phyloP scores from a whole-genome alignment of 805 yeast genomes.

The Zygosaccharomyces bisporus region DNA sequence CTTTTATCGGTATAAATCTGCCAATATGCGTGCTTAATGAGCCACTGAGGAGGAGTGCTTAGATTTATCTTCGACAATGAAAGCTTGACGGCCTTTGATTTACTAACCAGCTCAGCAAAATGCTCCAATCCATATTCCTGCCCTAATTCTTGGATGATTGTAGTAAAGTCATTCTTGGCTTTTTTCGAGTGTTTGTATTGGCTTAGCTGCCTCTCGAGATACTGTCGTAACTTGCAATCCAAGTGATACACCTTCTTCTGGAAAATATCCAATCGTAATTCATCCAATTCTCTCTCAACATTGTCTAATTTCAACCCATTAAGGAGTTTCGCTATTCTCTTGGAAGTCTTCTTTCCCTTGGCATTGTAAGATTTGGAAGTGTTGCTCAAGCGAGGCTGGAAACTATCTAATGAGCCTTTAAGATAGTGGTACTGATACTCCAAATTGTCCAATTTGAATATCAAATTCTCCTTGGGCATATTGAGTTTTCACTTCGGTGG shows the following conservation, averaged over 20 bases:
- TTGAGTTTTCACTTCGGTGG: background rate
- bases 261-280: conserved; percentile 25
- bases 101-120: conserved; percentile 23
- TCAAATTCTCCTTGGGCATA: conserved; percentile 36
- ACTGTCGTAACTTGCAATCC: conserved; percentile 23
- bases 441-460: conserved; percentile 34
- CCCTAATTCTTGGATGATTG: conserved; percentile 8
- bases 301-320: conserved; percentile 14
- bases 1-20: conserved; percentile 32
- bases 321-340: conserved; percentile 24
- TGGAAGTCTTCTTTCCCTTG: conserved; percentile 33
- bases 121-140: conserved; percentile 16
- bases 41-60: conserved; percentile 27
- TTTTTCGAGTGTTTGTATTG: conserved; percentile 15
- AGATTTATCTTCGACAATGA: conserved; percentile 22
- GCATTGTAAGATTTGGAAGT: conserved; percentile 32
- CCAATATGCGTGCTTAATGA: conserved; percentile 25
- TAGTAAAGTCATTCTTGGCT: conserved; percentile 13
- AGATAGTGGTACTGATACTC: conserved; percentile 35
- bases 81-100: conserved; percentile 29
- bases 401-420: conserved; percentile 26
- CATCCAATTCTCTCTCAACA: conserved; percentile 18
- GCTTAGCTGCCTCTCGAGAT: conserved; percentile 14
- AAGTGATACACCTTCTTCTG: conserved; percentile 29
- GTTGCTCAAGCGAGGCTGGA: conserved; percentile 32